Evolutionary conservation across 306 rosid genomes (phyloP), one percentile per base, ranked within the genome.

Genomic region (Amphicarpaea edgeworthii): DNA sequence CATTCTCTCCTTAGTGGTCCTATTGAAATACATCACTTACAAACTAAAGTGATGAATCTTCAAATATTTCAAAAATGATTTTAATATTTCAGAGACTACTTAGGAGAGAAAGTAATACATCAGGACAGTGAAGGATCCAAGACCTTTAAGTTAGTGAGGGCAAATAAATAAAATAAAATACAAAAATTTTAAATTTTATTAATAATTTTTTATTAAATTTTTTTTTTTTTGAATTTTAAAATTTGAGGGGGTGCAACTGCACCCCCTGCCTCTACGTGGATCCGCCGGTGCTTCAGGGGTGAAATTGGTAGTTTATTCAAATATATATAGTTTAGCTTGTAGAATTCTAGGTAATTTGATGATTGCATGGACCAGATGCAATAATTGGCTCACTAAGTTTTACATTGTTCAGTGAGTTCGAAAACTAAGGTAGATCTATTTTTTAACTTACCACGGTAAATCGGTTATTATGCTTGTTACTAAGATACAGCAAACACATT

Each of bases 281-380:
- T n/a, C n/a, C n/a, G n/a, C n/a, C n/a, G n/a, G n/a, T n/a, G n/a
- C 8, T 11, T 23, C 12, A n/a, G 1, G n/a, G 7, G 6, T 0
- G 30, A 55, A 55, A 10, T 21, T 12, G n/a, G 2, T 14, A 16
- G 16, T 21, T 55, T 11, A 55, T 21, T 55, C 34, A 68, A 70
- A 34, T 66, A 70, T 40, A 43, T 45, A 50, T 43, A 68, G 55
- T 80, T 84, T 64, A 76, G 59, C 77, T 34, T 72, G 83, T 67
- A 76, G 65, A 73, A 16, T 76, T 51, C 58, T 58, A 20, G 72
- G 72, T 53, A 51, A 61, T 60, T 42, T 59, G 41, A 17, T 71
- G 50, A 67, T 77, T 84, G 81, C 85, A 73, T 76, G 72, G 75
- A 67, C 73, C 60, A 82, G 76, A 76, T 78, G 87, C 67, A 82